These are phyloP conservation scores for Sporisorium reilianum DNA, from an alignment of 1,284 basidiomycete genomes.

Conservation along the genomic window DNA sequence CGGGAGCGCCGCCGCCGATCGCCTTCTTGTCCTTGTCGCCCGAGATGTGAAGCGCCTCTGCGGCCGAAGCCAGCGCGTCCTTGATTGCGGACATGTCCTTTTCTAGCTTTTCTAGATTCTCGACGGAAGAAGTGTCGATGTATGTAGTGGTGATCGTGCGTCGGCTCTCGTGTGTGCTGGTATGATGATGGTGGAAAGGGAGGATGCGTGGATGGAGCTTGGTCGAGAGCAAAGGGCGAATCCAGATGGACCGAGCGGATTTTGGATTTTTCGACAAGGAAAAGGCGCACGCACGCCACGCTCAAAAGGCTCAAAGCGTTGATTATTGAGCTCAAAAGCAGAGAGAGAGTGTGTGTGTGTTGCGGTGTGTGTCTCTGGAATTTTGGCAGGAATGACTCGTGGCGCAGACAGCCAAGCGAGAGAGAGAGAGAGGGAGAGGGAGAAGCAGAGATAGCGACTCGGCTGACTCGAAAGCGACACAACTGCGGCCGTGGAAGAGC, in stretches of 20 bases:
- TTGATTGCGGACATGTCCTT: conserved; percentile 59
- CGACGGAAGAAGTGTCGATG: not conserved
- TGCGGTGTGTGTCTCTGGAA: not conserved
- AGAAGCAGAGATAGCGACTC: too few species aligned
- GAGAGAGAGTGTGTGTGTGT: not conserved
- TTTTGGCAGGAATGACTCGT: conserved; percentile 1
- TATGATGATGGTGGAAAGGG: not conserved
- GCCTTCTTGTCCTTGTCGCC: conserved; percentile 48
- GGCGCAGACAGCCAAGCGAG: not conserved
- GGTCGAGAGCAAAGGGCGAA: not conserved
- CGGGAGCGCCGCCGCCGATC: conserved; percentile 46
- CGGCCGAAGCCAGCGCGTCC: conserved; percentile 58
- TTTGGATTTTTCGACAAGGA: not conserved
- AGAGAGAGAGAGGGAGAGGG: not conserved
- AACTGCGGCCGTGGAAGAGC: conserved; percentile 5
- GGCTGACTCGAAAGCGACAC: conserved; percentile 1
- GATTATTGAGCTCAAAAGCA: too few species aligned
- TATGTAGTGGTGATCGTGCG: not conserved
- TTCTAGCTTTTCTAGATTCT: not conserved
- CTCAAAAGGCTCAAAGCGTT: too few species aligned
- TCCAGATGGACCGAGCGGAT: conserved; percentile 4
- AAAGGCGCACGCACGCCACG: too few species aligned
- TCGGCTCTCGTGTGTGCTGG: not conserved
- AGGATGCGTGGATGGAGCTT: not conserved
- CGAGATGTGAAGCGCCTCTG: conserved; percentile 58